Evolutionary conservation across 2,329 filamentous ascomycete genomes (phyloP), one percentile per base, ranked within the genome.

Genomic region (Epicoccum nigrum): DNA sequence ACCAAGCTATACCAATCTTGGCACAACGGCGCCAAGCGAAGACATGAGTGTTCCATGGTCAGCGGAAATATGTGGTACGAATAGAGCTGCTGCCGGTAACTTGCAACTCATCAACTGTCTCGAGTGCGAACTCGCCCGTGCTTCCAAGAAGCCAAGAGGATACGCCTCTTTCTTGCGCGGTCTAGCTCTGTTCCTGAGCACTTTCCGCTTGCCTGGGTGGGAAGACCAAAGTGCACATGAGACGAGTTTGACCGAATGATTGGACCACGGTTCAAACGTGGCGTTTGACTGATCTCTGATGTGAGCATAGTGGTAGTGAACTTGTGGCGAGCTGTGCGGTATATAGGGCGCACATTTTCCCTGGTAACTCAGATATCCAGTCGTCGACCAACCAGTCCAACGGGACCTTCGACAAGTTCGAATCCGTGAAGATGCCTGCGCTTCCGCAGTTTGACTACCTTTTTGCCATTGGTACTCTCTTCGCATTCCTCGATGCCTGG

Each of bases 401-500:
- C n/a, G 37, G 43, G 43, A 51, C 39, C 33, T 8, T 58, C 41
- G 40, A 45, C 33, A 47, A 52, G 37, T 34, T 40, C 37, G 47
- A 34, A n/a, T 51, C 27, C 23, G 34, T 41, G 44, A 64, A 54
- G 32, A 74, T 70, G 62, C 66, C 54, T 15, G 65, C 69, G 30
- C 67, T 83, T 44, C 74, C 76, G 51, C 78, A 87, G 62, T 86
- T 80, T 56, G 80, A 85, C 70, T 87, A 86, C 66, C 76, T 87
- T 55, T 83, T 87, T 58, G 85, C 82, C 61, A 80, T 87, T 45
- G 84, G 82, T 72, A 83, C 82, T 45, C 79, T 87, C 52, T 87
- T 87, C 70, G 83, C 85, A 53, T 83, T 84, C 65, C 80, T 87
- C 32, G 85, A 87, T 68, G 84, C 84, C 45, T 87, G 82, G 81